A percentile compares a stretch with the other conserved stretches of the same genome.
These are phyloP conservation scores for Blakeslea trispora DNA, from an alignment of 371 early-diverging fungal species.

Conservation along the genomic window DNA sequence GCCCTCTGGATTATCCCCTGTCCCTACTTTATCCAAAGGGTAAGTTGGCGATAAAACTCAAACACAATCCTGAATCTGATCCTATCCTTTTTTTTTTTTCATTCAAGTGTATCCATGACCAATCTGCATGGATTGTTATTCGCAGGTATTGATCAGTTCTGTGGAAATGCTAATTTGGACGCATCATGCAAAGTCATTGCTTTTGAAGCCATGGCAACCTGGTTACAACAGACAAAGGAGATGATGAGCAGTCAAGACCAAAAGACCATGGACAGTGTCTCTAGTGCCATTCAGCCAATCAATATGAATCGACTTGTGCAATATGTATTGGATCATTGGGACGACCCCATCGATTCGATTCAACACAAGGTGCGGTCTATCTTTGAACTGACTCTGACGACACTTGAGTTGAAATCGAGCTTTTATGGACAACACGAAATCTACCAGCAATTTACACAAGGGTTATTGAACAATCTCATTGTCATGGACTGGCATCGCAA, in stretches of 20 bases:
- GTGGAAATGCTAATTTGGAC: slow-evolving; percentile 56
- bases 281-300: slow-evolving; percentile 32
- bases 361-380: slow-evolving; percentile 71
- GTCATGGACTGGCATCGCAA: slow-evolving; percentile 65
- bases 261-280: slow-evolving; percentile 21
- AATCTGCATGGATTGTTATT: slow-evolving; percentile 52
- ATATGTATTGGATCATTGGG: slow-evolving; percentile 80
- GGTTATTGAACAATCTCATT: slow-evolving; percentile 50
- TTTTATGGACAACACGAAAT: slow-evolving; percentile 34
- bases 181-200: slow-evolving; percentile 68
- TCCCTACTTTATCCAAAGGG: too few species aligned
- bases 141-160: slow-evolving; percentile 48
- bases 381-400: slow-evolving; percentile 63
- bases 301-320: slow-evolving; percentile 60
- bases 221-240: slow-evolving; percentile 62
- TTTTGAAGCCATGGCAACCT: slow-evolving; percentile 75
- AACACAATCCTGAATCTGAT: too few species aligned
- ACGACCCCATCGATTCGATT: slow-evolving; percentile 79
- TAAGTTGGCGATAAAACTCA: too few species aligned
- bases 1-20: too few species aligned
- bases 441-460: slow-evolving; percentile 33
- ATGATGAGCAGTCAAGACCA: slow-evolving; percentile 21
- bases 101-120: slow-evolving; percentile 7
- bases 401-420: slow-evolving; percentile 45
- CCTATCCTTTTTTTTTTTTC: too few species aligned